Evolutionary conservation across 768 basidiomycete species (phyloP), one percentile per base, ranked within the genome.

Genomic region (Pholiota conissans): DNA sequence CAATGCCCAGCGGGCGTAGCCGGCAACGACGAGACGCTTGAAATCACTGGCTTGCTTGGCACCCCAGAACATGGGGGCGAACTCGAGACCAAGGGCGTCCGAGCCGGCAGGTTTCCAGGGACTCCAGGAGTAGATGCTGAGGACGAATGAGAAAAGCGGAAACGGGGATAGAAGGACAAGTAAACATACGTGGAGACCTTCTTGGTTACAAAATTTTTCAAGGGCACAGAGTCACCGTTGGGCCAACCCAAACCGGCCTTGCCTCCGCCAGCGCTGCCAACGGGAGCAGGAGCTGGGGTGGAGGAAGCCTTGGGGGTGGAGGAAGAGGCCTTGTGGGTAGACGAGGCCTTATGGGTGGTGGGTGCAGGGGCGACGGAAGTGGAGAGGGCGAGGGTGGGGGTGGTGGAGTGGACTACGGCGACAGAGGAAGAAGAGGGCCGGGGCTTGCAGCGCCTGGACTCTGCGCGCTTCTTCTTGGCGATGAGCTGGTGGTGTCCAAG

Each of bases 191-290:
- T 67, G 55, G 65, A 56, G 48, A 83, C 78, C 3, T 78, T 73
- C 27, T 34, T 56, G 24, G 78, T 80, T 50, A 77, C 73, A 68
- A 83, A 91, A 63, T 80, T 73, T 13, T 70, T 63, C 46, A 93
- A 77, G 47, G 78, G 70, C 30, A 71, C 55, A 58, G 78, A 73
- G 57, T 83, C 74, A 52, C 80, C 79, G 56, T 85, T 81, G 34
- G 86, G 78, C 87, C 90, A 93, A 20, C 80, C 87, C 18, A 89
- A 68, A 60, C 90, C 83, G 40, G 81, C 76, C 71, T 91, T 91
- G 45, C 69, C 72, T 28, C 65, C 65, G 29, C 67, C 63, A 34
- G 65, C 58, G 16, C 56, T 53, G 16, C 50, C 35, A 1, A 30
- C 59, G 2, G 69, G 24, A 37, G 65, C 16, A 16, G 61, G 16